These are phyloP conservation scores for Aschersonia sp. DNA, from an alignment of 2,329 filamentous ascomycete genomes.

Conservation along the genomic window DNA sequence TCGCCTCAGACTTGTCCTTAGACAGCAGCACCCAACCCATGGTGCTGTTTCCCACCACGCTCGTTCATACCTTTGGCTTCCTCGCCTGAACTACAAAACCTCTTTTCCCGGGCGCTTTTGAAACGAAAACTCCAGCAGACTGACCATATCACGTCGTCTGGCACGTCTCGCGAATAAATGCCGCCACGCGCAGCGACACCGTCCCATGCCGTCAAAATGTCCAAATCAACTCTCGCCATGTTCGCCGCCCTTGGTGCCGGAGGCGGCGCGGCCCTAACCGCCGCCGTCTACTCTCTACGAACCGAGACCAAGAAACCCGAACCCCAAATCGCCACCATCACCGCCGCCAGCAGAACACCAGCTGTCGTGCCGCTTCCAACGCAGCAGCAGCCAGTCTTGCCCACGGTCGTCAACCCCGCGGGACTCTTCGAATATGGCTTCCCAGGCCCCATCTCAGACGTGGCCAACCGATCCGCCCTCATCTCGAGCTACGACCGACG, in stretches of 20 bases:
- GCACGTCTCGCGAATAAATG: constrained; percentile 6
- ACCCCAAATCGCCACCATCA: constrained; percentile 9
- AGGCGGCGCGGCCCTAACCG: constrained; percentile 60
- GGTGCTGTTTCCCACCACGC: not conserved
- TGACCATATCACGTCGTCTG: too few species aligned
- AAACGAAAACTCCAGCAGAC: too few species aligned
- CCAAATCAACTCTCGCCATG: constrained; percentile 61
- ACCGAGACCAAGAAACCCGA: constrained; percentile 6
- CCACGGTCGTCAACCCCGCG: constrained; percentile 50
- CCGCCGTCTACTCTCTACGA: constrained; percentile 49
- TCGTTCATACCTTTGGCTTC: not conserved
- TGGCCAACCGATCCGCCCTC: constrained; percentile 62
- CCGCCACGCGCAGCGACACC: constrained; percentile 2
- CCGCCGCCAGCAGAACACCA: constrained; percentile 8
- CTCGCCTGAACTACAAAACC: not conserved
- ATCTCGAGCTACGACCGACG: constrained; percentile 84
- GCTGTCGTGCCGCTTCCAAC: constrained; percentile 7
- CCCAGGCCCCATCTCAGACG: constrained; percentile 76
- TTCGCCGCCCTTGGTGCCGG: constrained; percentile 65
- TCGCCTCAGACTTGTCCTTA: too few species aligned
- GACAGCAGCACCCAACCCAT: not conserved
- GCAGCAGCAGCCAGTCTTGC: constrained; percentile 34
- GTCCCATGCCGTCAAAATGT: constrained; percentile 40
- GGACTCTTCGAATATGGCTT: constrained; percentile 81
- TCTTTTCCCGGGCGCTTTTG: not conserved